Conservation (phyloP, 257 asterid genomes). For the Asclepias syriaca region DNA sequence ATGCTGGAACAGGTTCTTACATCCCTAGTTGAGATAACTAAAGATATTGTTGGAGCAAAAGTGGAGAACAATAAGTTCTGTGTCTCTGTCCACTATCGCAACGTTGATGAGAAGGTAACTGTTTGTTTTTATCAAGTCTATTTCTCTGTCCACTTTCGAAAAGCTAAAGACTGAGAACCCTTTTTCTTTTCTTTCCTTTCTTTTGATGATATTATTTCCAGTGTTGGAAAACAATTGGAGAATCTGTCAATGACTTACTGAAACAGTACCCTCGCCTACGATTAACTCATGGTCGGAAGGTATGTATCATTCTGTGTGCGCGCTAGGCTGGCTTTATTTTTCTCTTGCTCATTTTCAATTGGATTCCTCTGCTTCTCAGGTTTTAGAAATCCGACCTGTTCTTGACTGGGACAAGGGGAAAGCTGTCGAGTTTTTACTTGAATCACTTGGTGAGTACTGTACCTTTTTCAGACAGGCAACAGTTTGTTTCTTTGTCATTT, state of each 20-base stretch:
- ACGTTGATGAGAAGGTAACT: slow-evolving; percentile 78
- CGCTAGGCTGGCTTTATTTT: background rate
- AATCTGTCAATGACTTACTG: slow-evolving; percentile 51
- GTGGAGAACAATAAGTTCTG: slow-evolving; percentile 96
- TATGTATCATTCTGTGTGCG: slow-evolving; percentile 18
- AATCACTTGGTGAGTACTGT: slow-evolving; percentile 75
- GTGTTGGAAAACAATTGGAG: slow-evolving; percentile 68
- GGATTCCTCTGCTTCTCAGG: slow-evolving; percentile 32
- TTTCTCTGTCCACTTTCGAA: no score
- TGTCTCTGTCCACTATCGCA: slow-evolving; percentile 92
- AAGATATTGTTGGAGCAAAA: slow-evolving; percentile 60
- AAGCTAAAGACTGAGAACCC: background rate
- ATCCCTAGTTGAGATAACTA: slow-evolving; percentile 64
- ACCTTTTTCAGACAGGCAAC: background rate
- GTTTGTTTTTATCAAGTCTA: background rate
- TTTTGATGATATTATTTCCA: slow-evolving; percentile 24
- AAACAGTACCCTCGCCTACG: slow-evolving; percentile 72
- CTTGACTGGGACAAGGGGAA: slow-evolving; percentile 96
- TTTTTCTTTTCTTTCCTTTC: background rate
- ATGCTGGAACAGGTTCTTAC: slow-evolving; percentile 45
- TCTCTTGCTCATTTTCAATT: background rate
- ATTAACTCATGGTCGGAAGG: slow-evolving; percentile 97
- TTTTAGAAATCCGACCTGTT: slow-evolving; percentile 86
- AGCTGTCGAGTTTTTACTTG: slow-evolving; percentile 89
- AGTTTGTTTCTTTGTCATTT: background rate